Evolutionary conservation across 2,329 filamentous ascomycete species (phyloP).

Genomic region (Venturia oleaginea): DNA sequence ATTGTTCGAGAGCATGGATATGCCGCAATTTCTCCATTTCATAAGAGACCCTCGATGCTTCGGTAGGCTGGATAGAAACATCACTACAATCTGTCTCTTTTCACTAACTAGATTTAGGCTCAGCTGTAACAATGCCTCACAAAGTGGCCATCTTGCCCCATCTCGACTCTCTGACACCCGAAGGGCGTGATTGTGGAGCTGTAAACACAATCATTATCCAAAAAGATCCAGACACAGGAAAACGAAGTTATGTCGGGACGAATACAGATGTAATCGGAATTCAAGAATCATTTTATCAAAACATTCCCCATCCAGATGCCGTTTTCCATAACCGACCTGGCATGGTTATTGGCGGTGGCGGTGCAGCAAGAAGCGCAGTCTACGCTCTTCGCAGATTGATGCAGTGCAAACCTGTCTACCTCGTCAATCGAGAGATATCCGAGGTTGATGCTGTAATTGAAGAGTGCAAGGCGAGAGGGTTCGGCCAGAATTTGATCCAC

Average conservation of each 20-base stretch:
- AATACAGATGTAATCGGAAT: slow-evolving; percentile 79
- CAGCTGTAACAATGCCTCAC: slow-evolving; percentile 75
- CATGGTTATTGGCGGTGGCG: slow-evolving; percentile 68
- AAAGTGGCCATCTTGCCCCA: slow-evolving; percentile 68
- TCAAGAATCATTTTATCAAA: slow-evolving; percentile 55
- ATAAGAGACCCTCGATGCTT: slow-evolving; percentile 52
- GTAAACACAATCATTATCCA: slow-evolving; percentile 71
- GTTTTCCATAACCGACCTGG: slow-evolving; percentile 53
- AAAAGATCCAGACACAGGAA: slow-evolving; percentile 35
- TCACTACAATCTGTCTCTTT: not conserved
- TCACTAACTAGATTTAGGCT: slow-evolving; percentile 35
- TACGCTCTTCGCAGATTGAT: slow-evolving; percentile 67
- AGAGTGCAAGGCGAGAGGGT: slow-evolving; percentile 53
- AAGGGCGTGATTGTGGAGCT: slow-evolving; percentile 64
- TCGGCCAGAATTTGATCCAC: slow-evolving; percentile 51
- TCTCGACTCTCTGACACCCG: slow-evolving; percentile 63
- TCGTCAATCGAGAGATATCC: slow-evolving; percentile 61
- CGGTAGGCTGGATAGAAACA: slow-evolving; percentile 33
- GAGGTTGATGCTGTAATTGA: slow-evolving; percentile 60
- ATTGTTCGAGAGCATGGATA: slow-evolving; percentile 37
- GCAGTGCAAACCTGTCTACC: slow-evolving; percentile 58
- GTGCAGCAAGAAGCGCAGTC: slow-evolving; percentile 67
- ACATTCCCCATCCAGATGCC: slow-evolving; percentile 33
- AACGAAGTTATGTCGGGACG: slow-evolving; percentile 55
- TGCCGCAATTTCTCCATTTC: slow-evolving; percentile 36